Evolutionary conservation across 2,329 filamentous ascomycete genomes (phyloP).

Genomic region (Coniochaeta sp.): DNA sequence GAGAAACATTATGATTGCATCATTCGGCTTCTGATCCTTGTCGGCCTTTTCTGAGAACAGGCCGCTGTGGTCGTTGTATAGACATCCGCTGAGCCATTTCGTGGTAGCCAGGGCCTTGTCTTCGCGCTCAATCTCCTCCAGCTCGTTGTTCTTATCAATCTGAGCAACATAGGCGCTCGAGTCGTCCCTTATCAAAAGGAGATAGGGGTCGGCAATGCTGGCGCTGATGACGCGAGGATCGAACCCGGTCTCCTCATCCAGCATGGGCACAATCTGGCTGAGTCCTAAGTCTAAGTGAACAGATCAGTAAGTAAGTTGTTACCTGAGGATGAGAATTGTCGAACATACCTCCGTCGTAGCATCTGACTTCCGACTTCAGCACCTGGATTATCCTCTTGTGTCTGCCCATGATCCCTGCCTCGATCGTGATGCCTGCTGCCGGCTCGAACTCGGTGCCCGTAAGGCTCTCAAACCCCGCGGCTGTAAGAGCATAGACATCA

Average conservation of each 20-base stretch:
- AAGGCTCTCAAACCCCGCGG: conserved; percentile 65
- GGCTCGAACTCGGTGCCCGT: conserved; percentile 86
- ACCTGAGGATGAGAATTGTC: conserved; percentile 4
- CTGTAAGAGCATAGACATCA: conserved; percentile 69
- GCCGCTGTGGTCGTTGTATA: conserved; percentile 66
- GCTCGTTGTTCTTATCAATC: conserved; percentile 72
- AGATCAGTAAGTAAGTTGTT: conserved; percentile 11
- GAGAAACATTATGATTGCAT: conserved; percentile 65
- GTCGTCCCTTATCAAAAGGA: conserved; percentile 79
- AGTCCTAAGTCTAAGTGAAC: conserved; percentile 65
- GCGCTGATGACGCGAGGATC: conserved; percentile 73
- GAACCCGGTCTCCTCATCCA: conserved; percentile 79
- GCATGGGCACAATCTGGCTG: conserved; percentile 85
- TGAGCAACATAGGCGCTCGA: conserved; percentile 71
- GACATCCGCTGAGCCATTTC: conserved; percentile 75
- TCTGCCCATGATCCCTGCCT: conserved; percentile 75
- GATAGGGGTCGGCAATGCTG: conserved; percentile 79
- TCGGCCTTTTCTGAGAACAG: conserved; percentile 36
- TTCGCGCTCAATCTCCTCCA: conserved; percentile 70
- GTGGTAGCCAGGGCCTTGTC: conserved; percentile 48
- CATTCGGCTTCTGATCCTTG: conserved; percentile 30
- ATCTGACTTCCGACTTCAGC: conserved; percentile 76
- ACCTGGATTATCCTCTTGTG: conserved; percentile 81
- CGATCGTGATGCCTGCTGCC: conserved; percentile 77
- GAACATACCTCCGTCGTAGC: conserved; percentile 77